phyloP scores from a whole-genome alignment of 306 rosid species.

The Malus fusca region DNA sequence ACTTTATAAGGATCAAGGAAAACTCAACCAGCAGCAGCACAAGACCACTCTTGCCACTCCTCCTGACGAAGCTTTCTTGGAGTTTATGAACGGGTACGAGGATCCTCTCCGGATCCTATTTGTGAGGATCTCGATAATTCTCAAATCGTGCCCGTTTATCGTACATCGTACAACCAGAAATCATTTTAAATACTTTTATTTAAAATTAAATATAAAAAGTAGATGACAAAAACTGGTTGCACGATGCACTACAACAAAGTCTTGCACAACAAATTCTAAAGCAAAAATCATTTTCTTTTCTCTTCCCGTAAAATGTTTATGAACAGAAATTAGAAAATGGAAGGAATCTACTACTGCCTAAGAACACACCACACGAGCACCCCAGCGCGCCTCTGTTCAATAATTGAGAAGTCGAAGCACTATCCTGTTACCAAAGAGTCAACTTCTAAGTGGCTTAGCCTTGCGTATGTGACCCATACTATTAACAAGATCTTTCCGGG shows the following conservation, averaged over 20 bases:
- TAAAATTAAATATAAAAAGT: too few relatives aligned
- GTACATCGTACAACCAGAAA: fast-evolving
- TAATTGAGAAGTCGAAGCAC: not conserved
- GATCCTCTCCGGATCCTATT: too few relatives aligned
- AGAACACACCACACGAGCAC: not conserved
- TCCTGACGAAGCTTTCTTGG: too few relatives aligned
- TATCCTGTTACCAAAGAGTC: not conserved
- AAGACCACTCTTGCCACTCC: too few relatives aligned
- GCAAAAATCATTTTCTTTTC: not conserved
- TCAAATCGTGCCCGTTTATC: too few relatives aligned
- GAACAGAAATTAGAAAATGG: not conserved
- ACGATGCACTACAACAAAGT: not conserved
- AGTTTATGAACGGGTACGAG: too few relatives aligned
- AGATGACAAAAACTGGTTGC: too few relatives aligned
- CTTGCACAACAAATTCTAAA: not conserved
- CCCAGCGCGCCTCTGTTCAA: not conserved
- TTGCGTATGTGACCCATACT: slow-evolving; percentile 95
- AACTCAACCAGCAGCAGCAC: too few relatives aligned
- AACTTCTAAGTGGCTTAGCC: slow-evolving; percentile 64
- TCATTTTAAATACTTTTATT: too few relatives aligned
- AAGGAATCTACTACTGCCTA: not conserved
- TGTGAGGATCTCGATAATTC: too few relatives aligned
- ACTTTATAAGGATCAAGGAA: too few relatives aligned
- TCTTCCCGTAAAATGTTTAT: not conserved
- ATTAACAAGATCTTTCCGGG: slow-evolving; percentile 94